Evolutionary conservation across 2,329 filamentous ascomycete genomes (phyloP).

Genomic region (Penicillium sp.): DNA sequence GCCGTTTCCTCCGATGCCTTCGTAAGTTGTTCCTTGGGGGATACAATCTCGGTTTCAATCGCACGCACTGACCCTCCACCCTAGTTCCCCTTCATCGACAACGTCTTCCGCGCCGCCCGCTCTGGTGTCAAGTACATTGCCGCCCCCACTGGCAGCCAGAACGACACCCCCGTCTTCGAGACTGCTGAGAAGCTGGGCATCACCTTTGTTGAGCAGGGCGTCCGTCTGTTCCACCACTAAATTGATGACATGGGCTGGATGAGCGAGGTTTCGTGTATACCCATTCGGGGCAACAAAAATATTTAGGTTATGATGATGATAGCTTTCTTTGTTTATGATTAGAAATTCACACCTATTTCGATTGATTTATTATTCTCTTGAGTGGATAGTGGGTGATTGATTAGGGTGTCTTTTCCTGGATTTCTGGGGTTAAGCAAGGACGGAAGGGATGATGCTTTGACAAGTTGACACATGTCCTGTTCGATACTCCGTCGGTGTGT

Average conservation of each 20-base stretch:
- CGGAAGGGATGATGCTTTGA: background rate
- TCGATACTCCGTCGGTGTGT: background rate
- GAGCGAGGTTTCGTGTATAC: background rate
- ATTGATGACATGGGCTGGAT: conserved; percentile 4
- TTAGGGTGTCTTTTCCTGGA: background rate
- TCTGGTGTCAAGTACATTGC: conserved; percentile 96
- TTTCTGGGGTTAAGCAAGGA: background rate
- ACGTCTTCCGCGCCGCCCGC: conserved; percentile 85
- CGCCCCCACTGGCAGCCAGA: conserved; percentile 75
- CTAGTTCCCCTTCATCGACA: conserved; percentile 95
- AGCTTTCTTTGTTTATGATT: conserved; percentile 25
- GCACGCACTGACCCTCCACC: background rate
- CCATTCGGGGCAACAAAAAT: conserved; percentile 17
- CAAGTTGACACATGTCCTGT: background rate
- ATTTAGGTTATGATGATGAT: conserved; percentile 29
- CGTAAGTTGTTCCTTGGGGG: conserved; percentile 57
- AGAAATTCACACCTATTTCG: conserved; percentile 16
- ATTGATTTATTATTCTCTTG: background rate
- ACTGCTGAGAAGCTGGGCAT: conserved; percentile 91
- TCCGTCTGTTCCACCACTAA: conserved; percentile 93
- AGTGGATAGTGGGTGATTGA: background rate
- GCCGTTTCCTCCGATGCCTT: conserved; percentile 94
- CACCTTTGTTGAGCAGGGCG: conserved; percentile 93
- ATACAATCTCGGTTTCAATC: background rate
- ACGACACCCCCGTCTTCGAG: conserved; percentile 60